Percentiles rank a stretch among this genome's conserved stretches.
Evolutionary conservation across 805 yeast species (phyloP).

Genomic region (Wickerhamiella shivajii): DNA sequence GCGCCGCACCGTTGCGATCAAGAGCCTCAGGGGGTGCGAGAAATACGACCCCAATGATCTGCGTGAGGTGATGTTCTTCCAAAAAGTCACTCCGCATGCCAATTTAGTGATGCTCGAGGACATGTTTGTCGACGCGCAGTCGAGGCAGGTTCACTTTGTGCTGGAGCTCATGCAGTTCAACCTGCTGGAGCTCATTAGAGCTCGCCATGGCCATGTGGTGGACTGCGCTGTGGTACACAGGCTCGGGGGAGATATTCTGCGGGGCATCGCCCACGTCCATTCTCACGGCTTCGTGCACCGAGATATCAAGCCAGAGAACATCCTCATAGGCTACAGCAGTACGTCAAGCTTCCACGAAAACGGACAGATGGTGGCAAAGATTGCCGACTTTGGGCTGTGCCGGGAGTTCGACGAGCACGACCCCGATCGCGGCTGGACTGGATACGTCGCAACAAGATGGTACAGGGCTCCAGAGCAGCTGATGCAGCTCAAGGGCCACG

Average conservation of each 20-base stretch:
- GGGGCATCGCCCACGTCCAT: conserved; percentile 77
- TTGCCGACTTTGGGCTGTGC: conserved; percentile 93
- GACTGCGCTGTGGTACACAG: conserved; percentile 36
- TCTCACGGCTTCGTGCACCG: conserved; percentile 57
- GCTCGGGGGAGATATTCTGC: conserved; percentile 50
- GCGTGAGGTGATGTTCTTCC: conserved; percentile 25
- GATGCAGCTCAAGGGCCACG: conserved; percentile 35
- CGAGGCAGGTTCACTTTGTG: conserved; percentile 55
- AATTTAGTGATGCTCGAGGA: conserved; percentile 64
- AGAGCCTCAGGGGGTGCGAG: conserved; percentile 48
- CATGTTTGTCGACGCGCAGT: conserved; percentile 52
- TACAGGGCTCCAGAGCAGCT: conserved; percentile 87
- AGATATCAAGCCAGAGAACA: conserved; percentile 89
- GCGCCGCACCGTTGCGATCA: conserved; percentile 51
- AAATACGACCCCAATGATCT: conserved; percentile 38
- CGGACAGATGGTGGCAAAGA: conserved; percentile 43
- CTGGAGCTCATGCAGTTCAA: conserved; percentile 85
- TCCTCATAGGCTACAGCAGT: conserved; percentile 51
- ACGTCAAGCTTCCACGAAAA: conserved; percentile 30
- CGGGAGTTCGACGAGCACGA: conserved; percentile 40
- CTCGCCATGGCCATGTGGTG: conserved; percentile 39
- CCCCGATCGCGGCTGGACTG: conserved; percentile 45
- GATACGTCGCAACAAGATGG: conserved; percentile 94
- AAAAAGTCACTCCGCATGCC: conserved; percentile 51
- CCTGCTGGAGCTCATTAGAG: conserved; percentile 59